Percentiles rank a stretch among this genome's conserved stretches.
Evolutionary conservation across 2,329 filamentous ascomycete genomes (phyloP).

Genomic region (Didymella arachidicola): DNA sequence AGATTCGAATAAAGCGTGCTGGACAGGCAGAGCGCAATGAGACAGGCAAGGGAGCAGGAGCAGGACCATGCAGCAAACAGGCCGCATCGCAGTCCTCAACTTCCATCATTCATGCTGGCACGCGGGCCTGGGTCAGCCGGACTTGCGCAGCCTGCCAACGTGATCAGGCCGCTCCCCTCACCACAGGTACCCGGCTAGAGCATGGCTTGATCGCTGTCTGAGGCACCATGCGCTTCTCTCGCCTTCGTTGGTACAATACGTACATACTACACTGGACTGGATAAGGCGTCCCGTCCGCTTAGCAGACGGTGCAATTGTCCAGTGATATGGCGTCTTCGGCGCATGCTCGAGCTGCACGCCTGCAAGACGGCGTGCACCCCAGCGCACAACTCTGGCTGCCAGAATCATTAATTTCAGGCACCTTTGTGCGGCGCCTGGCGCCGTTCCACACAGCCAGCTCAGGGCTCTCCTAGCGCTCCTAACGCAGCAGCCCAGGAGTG

Average conservation of each 20-base stretch:
- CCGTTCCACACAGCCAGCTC: conserved; percentile 22
- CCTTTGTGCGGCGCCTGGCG: conserved; percentile 38
- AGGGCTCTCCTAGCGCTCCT: conserved; percentile 22
- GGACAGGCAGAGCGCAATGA: neutral
- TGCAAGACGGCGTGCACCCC: conserved; percentile 1
- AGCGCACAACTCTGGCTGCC: conserved; percentile 5
- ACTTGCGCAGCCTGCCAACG: conserved; percentile 24
- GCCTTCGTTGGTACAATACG: conserved; percentile 8
- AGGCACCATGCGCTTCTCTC: conserved; percentile 23
- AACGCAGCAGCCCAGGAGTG: conserved; percentile 21
- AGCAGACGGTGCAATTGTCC: conserved; percentile 13
- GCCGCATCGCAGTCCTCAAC: neutral
- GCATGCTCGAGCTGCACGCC: conserved; percentile 19
- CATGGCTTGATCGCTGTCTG: conserved; percentile 25
- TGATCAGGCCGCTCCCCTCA: conserved; percentile 26
- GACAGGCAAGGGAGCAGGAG: neutral
- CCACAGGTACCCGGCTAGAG: conserved; percentile 15
- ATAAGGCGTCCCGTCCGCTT: conserved; percentile 15
- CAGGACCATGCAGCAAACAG: neutral
- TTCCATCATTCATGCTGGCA: conserved; percentile 17
- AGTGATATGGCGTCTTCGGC: conserved; percentile 8
- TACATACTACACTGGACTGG: neutral
- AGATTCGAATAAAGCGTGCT: neutral
- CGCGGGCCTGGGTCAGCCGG: conserved; percentile 18
- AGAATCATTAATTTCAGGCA: conserved; percentile 19